Evolutionary conservation across 169 alveolate genomes (phyloP), one percentile per base, ranked within the genome.

Genomic region (Plasmodium vinckei): DNA sequence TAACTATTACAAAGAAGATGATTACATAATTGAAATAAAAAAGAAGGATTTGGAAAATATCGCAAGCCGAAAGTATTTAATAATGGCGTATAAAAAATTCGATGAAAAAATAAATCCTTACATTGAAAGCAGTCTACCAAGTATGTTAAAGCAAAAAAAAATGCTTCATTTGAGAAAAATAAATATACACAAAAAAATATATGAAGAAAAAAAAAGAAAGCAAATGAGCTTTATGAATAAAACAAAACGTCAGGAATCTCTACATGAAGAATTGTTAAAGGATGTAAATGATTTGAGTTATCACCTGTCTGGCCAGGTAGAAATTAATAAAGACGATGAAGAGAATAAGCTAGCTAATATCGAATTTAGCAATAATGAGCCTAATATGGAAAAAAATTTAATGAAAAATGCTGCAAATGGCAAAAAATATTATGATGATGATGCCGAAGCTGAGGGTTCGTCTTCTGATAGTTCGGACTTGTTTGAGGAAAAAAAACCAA

Each of bases 81-180:
- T 86, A 46, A 25, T 49, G 23, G 71, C 91, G 21, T 86, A 69
- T 72, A 39, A 25, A 86, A 86, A 86, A 12, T 70, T 86, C 19
- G 91, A 86, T 33, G 86, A 86, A 39, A 86, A 86, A 70, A 86
- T 86, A 47, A 86, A 47, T 25, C 91, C 91, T 2, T 86, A 86
- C 49, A 86, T 86, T 44, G 87, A 86, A 46, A 86, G 87, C 57
- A 86, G 91, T 33, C 57, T 86, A n/a, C 91, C 91, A 47, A 54
- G 70, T 10, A 86, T 86, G 91, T n/a, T 86, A 17, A 68, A 63
- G 49, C 86, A 86, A 19, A 70, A 86, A 71, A 86, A 86, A 86
- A 44, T 69, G 53, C 42, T 69, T n/a, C 61, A 63, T 39, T 53
- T 69, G 46, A 86, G 71, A 47, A 86, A 70, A 42, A 51, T 86